These are phyloP conservation scores for Pycnococcus provasolii DNA, from an alignment of 139 green algal species.

Conservation along the genomic window DNA sequence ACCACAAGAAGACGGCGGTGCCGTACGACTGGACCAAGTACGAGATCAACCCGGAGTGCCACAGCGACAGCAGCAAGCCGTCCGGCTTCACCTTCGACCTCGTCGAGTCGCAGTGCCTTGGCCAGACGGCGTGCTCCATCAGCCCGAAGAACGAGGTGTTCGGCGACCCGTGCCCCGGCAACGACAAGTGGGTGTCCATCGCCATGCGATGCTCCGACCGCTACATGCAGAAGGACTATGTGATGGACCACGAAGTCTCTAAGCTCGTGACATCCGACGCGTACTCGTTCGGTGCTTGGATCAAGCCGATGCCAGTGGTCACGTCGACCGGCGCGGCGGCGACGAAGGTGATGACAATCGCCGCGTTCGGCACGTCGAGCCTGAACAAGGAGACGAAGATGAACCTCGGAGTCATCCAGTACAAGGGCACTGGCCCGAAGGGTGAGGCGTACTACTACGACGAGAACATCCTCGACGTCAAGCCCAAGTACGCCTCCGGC, in stretches of 20 bases:
- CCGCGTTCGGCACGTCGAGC: no score
- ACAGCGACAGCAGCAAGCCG: slow-evolving; percentile 1
- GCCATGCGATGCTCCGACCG: slow-evolving; percentile 26
- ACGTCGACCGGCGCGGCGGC: no score
- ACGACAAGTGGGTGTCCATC: slow-evolving; percentile 26
- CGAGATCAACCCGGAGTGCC: neutral
- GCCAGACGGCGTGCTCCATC: slow-evolving; percentile 23
- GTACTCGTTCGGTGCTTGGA: slow-evolving; percentile 26
- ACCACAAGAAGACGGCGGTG: slow-evolving; percentile 1
- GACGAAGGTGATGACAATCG: no score
- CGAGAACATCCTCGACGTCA: slow-evolving; percentile 31
- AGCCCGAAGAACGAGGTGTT: slow-evolving; percentile 14
- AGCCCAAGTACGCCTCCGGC: slow-evolving; percentile 19
- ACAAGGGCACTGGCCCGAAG: no score
- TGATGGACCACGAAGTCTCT: slow-evolving; percentile 2
- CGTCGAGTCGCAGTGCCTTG: slow-evolving; percentile 8
- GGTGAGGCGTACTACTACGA: slow-evolving; percentile 31
- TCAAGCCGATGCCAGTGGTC: slow-evolving; percentile 5
- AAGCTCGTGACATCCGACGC: neutral
- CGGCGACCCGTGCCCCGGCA: slow-evolving; percentile 19
- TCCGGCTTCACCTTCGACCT: neutral
- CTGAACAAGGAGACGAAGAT: neutral
- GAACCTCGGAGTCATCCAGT: no score
- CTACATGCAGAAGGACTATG: slow-evolving; percentile 24
- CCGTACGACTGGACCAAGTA: slow-evolving; percentile 15